These are phyloP conservation scores for Pinus taeda DNA, from an alignment of 75 land plant species.

Conservation along the genomic window DNA sequence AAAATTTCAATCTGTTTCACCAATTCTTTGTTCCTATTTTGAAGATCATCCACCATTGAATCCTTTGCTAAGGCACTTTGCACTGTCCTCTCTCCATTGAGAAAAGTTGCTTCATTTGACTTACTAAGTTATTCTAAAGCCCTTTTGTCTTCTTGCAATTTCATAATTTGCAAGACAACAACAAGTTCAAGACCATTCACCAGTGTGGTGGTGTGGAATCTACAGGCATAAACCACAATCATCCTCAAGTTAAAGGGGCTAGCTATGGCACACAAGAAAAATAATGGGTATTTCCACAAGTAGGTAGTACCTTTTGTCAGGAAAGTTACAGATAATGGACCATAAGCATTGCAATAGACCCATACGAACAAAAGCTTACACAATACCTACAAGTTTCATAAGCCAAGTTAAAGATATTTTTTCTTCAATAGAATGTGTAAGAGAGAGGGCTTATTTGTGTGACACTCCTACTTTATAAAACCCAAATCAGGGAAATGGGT, in stretches of 20 bases:
- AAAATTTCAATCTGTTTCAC: slow-evolving; percentile 97
- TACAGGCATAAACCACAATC: not conserved
- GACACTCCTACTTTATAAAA: too few relatives aligned
- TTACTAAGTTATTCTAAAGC: slow-evolving; percentile 90
- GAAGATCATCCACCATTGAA: slow-evolving; percentile 90
- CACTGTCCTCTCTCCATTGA: slow-evolving; percentile 33
- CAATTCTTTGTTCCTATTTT: slow-evolving; percentile 89
- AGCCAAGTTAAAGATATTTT: too few relatives aligned
- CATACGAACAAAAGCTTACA: not conserved
- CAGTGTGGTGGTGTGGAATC: not conserved
- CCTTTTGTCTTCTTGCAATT: slow-evolving; percentile 90
- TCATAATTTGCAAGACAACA: slow-evolving; percentile 50
- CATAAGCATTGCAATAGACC: not conserved
- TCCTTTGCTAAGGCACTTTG: slow-evolving; percentile 84
- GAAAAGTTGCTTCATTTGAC: not conserved
- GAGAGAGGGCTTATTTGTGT: too few relatives aligned
- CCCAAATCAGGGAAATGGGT: too few relatives aligned
- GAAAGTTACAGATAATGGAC: slow-evolving; percentile 36
- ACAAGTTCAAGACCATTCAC: not conserved
- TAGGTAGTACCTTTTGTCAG: slow-evolving; percentile 70
- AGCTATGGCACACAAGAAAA: not conserved
- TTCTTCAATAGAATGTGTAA: too few relatives aligned
- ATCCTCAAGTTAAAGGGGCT: not conserved
- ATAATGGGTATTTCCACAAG: not conserved
- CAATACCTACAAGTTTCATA: not conserved